Base-by-base conservation (phyloP, 176 grass and related monocot genomes). In the Saccharum officinarum region DNA sequence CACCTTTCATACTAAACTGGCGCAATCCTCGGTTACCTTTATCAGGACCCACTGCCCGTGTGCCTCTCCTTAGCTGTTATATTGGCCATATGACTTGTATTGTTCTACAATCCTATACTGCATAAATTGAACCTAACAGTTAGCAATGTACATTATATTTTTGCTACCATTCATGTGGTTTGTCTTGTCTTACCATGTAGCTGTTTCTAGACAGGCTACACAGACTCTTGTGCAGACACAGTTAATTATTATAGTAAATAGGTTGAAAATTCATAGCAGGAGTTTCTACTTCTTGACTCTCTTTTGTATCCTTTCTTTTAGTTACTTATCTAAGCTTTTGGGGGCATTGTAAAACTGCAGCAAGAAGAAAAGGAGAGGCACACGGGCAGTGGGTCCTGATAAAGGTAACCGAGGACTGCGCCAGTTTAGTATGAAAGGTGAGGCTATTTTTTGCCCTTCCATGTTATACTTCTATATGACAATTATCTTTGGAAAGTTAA, bases 1-100 rank as follows among this genome's bases (percentile, higher is more conserved):
- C 61, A 97, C 97, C 97, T 91, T 92, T 97, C 97, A 99, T 99
- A 76, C 94, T 97, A 63, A 97, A 99, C 55, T 94, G 92, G 25
- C 94, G 97, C 76, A 99, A 75, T 47, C 97, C 97, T 67, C 97
- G 88, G 10, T 94, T 94, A 88, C 86, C 87, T 94, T 97, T 99
- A 76, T 97, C 97, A 80, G 91, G 88, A 83, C 88, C 92, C 88
- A 90, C 87, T 36, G 92, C 90, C 41, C 94, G 81, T 37, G 89
- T 47, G 66, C 93, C 87, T 57, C 92, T 91, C 72, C 94, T 97
- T 84, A n/a, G 65, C 30, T 46, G 55, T 69, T 66, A 74, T 42
- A 36, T 8, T 6, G 9, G 15, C 13, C 59, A 79, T 67, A 31
- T 44, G 80, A 2, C 31, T 26, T 73, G 25, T 37, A 13, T 64